These are phyloP conservation scores for Aspergillus luchuensis DNA, from an alignment of 2,329 filamentous ascomycete genomes.

Conservation along the genomic window DNA sequence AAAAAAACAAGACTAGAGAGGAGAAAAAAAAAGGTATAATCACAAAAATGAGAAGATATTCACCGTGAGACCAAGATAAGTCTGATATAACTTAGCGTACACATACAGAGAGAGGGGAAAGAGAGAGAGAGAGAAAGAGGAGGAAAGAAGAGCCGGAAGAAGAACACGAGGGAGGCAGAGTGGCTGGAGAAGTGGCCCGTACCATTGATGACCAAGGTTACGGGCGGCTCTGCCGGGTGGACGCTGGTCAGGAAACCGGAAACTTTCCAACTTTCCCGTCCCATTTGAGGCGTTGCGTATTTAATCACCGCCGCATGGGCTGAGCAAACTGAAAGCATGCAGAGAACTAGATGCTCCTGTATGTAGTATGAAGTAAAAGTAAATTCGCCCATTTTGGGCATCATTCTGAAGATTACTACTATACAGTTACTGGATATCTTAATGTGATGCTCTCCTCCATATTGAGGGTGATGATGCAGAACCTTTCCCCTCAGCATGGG, in stretches of 20 bases:
- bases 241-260: conserved; percentile 8
- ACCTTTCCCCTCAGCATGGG: background rate
- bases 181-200: conserved; percentile 18
- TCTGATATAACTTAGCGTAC: too few relatives aligned
- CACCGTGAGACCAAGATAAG: too few relatives aligned
- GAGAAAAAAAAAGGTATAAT: background rate
- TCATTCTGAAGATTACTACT: background rate
- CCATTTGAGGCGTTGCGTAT: background rate
- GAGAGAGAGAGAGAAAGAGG: conserved; percentile 1
- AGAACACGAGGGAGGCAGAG: conserved; percentile 18
- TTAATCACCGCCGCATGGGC: background rate
- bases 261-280: background rate
- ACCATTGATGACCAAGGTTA: conserved; percentile 12
- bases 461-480: background rate
- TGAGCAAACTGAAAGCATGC: background rate
- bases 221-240: conserved; percentile 20
- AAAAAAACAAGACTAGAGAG: conserved; percentile 7
- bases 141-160: conserved; percentile 3
- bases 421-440: too few relatives aligned
- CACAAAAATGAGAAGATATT: background rate
- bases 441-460: background rate
- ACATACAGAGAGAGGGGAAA: background rate
- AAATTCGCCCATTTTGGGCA: background rate
- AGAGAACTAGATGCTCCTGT: background rate
- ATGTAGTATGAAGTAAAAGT: background rate